Base-by-base conservation (phyloP, 176 grass and related monocot species). In the Ensete glaucum region DNA sequence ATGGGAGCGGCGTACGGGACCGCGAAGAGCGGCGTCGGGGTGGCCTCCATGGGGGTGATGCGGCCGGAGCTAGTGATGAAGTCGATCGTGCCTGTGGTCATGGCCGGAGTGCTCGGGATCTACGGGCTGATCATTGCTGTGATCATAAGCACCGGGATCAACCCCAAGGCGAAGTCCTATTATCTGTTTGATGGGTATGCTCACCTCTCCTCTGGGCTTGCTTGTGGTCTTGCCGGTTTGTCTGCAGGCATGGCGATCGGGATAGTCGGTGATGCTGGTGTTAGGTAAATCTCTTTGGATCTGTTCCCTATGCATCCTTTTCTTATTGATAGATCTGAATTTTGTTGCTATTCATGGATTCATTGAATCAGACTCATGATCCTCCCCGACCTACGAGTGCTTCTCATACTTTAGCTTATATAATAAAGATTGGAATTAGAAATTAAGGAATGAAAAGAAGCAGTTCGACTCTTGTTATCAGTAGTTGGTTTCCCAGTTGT, bases 41-140 rank as follows among this genome's bases (percentile, higher is more conserved):
- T 74, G 72, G 72, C 72, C 13, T 74, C 72, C 23, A 74, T 74
- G 72, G 72, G 72, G 0, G 72, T 74, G 72, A 74, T 74, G 72
- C 72, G 72, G 72, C 72, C 72, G 9, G 72, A 74, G 72, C 53
- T 74, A 13, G 72, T 74, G 23, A 74, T 74, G 72, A 74, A 74
- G 19, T 74, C 72, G 72, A 74, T 74, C 53, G 72, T 74, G 24
- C 72, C 72, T 1, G 53, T 74, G 13, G 72, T 74, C 72, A 74
- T 74, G 72, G 72, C 72, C 16, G 72, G 72, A 58, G 72, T 74
- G 72, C 72, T 74, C 15, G 72, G 72, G 2, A 74, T 74, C 72
- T 74, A 74, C 72, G 72, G 72, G 23, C 11, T 59, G 24, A 74
- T 59, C 25, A 74, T 74, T 34, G 72, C 72, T 58, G 72, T 74